Conservation (phyloP, 2,329 filamentous ascomycete genomes). For the Helminthosporium solani region DNA sequence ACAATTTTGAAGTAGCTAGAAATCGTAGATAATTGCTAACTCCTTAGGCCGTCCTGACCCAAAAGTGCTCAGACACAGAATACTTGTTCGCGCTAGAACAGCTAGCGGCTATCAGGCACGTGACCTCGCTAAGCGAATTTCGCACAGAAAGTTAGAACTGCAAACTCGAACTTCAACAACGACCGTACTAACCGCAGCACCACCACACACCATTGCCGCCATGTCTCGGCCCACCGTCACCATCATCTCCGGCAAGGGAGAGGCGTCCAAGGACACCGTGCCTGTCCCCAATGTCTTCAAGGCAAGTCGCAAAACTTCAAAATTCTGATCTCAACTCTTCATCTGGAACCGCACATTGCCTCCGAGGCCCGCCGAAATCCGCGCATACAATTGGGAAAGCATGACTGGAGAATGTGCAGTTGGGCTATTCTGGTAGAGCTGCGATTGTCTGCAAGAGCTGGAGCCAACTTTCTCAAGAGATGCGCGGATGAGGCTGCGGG, state of each 20-base stretch:
- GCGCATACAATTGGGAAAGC: slow-evolving; percentile 10
- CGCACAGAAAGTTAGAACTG: slow-evolving; percentile 3
- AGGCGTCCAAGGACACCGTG: slow-evolving; percentile 83
- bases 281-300: slow-evolving; percentile 96
- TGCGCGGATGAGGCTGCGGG: slow-evolving; percentile 8
- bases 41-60: too few relatives aligned
- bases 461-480: background rate
- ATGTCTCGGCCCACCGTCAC: slow-evolving; percentile 96
- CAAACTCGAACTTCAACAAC: slow-evolving; percentile 3
- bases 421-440: background rate
- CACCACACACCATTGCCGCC: slow-evolving; percentile 27
- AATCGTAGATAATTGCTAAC: too few relatives aligned
- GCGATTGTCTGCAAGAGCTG: background rate
- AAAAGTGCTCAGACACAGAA: too few relatives aligned
- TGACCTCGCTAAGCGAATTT: slow-evolving; percentile 7
- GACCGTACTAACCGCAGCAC: slow-evolving; percentile 30
- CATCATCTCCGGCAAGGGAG: slow-evolving; percentile 95
- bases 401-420: background rate
- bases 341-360: slow-evolving; percentile 2
- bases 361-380: slow-evolving; percentile 10
- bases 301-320: slow-evolving; percentile 35
- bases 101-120: background rate
- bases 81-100: too few relatives aligned
- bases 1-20: too few relatives aligned
- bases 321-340: slow-evolving; percentile 9